Conservation (phyloP, 768 basidiomycete species). For the Kwoniella botswanensis region DNA sequence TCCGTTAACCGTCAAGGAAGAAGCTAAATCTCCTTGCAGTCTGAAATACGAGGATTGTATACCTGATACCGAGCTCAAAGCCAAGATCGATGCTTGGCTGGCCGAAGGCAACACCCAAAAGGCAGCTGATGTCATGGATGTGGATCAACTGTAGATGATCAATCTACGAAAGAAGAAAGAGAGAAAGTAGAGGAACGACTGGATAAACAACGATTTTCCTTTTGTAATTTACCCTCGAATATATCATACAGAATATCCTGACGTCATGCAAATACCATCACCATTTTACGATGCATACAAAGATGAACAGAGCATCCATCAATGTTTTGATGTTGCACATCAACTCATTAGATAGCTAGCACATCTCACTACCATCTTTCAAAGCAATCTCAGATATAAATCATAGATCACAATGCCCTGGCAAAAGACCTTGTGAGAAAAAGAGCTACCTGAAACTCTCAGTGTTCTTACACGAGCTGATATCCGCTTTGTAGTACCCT, state of each 20-base stretch:
- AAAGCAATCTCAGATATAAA: background rate
- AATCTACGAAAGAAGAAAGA: background rate
- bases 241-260: slow-evolving; percentile 5
- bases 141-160: slow-evolving; percentile 38
- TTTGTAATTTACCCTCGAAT: background rate
- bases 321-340: background rate
- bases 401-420: slow-evolving; percentile 71
- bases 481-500: slow-evolving; percentile 40
- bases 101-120: slow-evolving; percentile 62
- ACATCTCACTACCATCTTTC: background rate
- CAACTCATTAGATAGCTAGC: too few species aligned
- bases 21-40: slow-evolving; percentile 12
- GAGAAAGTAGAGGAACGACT: too few species aligned
- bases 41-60: slow-evolving; percentile 54
- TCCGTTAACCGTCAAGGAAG: slow-evolving; percentile 9
- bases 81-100: slow-evolving; percentile 74
- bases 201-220: background rate
- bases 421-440: slow-evolving; percentile 75
- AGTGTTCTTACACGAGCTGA: background rate
- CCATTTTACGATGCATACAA: too few species aligned
- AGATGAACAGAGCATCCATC: too few species aligned
- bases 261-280: slow-evolving; percentile 24
- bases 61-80: slow-evolving; percentile 72
- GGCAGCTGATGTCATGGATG: slow-evolving; percentile 50
- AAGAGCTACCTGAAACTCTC: background rate